Conservation (phyloP, 495 filamentous ascomycete genomes). For the Viridothelium virens region DNA sequence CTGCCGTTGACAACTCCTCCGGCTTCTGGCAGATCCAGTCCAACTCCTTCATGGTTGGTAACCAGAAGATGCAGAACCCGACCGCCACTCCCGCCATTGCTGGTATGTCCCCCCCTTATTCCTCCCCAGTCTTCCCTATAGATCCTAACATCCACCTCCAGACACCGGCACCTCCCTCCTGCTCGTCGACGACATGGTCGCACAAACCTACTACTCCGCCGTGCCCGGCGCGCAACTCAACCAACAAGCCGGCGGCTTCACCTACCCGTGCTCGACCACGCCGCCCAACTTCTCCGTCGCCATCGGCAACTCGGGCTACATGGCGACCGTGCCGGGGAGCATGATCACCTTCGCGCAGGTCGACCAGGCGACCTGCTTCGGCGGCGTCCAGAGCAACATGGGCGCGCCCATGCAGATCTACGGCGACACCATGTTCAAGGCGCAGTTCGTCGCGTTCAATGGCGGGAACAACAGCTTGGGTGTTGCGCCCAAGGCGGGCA, state of each 20-base stretch:
- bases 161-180: slow-evolving; percentile 41
- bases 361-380: slow-evolving; percentile 39
- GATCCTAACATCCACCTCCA: slow-evolving; percentile 16
- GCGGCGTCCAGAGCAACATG: slow-evolving; percentile 43
- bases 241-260: slow-evolving; percentile 49
- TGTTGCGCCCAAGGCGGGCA: slow-evolving; percentile 41
- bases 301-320: slow-evolving; percentile 47
- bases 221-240: slow-evolving; percentile 50
- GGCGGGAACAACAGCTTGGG: slow-evolving; percentile 52
- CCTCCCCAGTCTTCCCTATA: slow-evolving; percentile 13
- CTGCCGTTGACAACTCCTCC: slow-evolving; percentile 51
- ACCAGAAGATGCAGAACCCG: slow-evolving; percentile 28
- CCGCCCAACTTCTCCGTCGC: slow-evolving; percentile 62
- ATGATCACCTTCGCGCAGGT: slow-evolving; percentile 59
- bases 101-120: neutral
- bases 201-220: slow-evolving; percentile 44
- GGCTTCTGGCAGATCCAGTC: slow-evolving; percentile 75
- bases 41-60: slow-evolving; percentile 48
- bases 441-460: slow-evolving; percentile 74
- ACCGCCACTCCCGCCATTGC: slow-evolving; percentile 36
- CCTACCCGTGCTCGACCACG: slow-evolving; percentile 53
- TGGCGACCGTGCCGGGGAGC: slow-evolving; percentile 57
- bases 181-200: slow-evolving; percentile 34
- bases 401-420: slow-evolving; percentile 58
- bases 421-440: slow-evolving; percentile 73